These are phyloP conservation scores for Reutealis trisperma DNA, from an alignment of 345 rosid genomes.

Conservation along the genomic window DNA sequence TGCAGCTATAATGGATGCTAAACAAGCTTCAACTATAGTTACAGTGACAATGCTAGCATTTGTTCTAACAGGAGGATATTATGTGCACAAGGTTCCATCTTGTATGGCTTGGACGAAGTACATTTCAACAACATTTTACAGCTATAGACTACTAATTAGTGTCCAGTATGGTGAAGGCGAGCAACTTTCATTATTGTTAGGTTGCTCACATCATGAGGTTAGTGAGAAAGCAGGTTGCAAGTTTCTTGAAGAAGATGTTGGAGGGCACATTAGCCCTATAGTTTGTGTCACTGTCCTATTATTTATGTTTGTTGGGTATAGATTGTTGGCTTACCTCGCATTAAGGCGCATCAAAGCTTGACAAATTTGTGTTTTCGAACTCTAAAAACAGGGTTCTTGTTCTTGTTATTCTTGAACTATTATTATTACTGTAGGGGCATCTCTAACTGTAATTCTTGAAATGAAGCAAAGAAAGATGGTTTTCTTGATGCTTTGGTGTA, in stretches of 20 bases:
- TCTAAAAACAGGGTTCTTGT: not conserved
- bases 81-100: constrained; percentile 76
- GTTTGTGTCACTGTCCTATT: constrained; percentile 48
- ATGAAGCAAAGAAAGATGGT: not conserved
- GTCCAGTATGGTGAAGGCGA: constrained; percentile 65
- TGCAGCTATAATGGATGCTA: constrained; percentile 86
- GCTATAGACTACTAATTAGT: constrained; percentile 61
- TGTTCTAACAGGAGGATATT: constrained; percentile 79
- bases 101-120: constrained; percentile 82
- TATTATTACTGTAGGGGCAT: not conserved
- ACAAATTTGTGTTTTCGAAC: not conserved
- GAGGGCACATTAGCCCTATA: constrained; percentile 57
- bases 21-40: constrained; percentile 81
- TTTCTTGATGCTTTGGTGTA: not conserved
- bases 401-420: not conserved
- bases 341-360: constrained; percentile 56
- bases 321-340: constrained; percentile 80
- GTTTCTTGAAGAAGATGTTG: constrained; percentile 63
- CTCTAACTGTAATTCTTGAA: constrained; percentile 22
- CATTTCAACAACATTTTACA: constrained; percentile 68
- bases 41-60: constrained; percentile 89
- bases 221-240: constrained; percentile 43
- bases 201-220: constrained; percentile 38
- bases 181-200: constrained; percentile 44
- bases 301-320: constrained; percentile 78